phyloP scores from a whole-genome alignment of 2,329 filamentous ascomycete genomes.

The Westerdykella sp. region DNA sequence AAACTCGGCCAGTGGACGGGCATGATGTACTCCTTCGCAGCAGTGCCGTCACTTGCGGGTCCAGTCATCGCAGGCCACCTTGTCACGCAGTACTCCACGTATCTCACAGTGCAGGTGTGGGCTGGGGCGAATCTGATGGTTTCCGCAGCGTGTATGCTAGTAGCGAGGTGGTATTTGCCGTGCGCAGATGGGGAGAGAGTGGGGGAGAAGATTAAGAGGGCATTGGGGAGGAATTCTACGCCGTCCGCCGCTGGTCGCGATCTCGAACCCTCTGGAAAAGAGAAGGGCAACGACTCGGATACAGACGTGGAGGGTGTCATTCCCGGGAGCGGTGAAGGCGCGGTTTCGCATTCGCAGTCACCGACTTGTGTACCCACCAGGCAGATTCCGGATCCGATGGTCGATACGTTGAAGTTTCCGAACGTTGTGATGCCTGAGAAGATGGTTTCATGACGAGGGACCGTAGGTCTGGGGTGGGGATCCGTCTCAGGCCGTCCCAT shows the following conservation, averaged over 20 bases:
- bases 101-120: constrained; percentile 45
- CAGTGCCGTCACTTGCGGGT: constrained; percentile 42
- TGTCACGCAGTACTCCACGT: constrained; percentile 38
- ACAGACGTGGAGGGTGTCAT: constrained; percentile 1
- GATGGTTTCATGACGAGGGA: neutral
- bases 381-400: constrained; percentile 11
- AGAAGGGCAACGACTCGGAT: constrained; percentile 3
- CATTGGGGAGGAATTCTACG: neutral
- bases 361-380: constrained; percentile 19
- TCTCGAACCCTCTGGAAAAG: neutral
- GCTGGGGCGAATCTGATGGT: constrained; percentile 39
- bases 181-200: constrained; percentile 23
- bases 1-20: constrained; percentile 49
- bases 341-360: constrained; percentile 12
- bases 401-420: constrained; percentile 2
- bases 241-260: too few species aligned
- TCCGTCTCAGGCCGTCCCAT: too few species aligned
- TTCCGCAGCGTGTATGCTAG: constrained; percentile 38
- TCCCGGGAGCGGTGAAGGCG: neutral
- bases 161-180: constrained; percentile 28
- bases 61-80: constrained; percentile 45
- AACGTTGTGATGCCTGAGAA: neutral
- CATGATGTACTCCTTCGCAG: constrained; percentile 47
- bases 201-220: constrained; percentile 7
- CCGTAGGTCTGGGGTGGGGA: too few species aligned